Conservation (phyloP, 2,329 filamentous ascomycete genomes). For the Ascochyta clinopodiicola region DNA sequence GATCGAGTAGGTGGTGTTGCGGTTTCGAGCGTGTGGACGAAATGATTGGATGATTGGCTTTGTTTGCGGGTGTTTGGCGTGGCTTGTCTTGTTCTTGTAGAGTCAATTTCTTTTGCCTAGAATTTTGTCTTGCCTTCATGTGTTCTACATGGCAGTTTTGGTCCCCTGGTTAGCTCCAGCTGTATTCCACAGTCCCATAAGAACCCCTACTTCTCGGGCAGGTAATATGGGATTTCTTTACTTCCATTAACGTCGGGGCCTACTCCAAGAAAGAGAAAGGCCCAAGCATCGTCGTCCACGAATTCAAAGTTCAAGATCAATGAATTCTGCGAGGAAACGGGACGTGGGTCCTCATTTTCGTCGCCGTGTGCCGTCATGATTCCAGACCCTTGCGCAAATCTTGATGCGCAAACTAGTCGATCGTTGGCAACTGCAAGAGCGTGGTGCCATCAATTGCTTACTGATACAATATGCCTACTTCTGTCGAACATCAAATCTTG, state of each 20-base stretch:
- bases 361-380: not conserved
- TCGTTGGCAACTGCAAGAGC: conserved; percentile 13
- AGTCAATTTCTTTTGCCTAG: too few relatives aligned
- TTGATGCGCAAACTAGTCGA: conserved; percentile 12
- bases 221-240: not conserved
- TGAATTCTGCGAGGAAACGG: not conserved
- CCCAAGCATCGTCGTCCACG: not conserved
- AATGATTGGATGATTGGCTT: too few relatives aligned
- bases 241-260: not conserved
- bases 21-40: too few relatives aligned
- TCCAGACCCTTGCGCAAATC: not conserved
- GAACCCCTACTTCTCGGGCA: not conserved
- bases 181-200: too few relatives aligned
- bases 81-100: too few relatives aligned
- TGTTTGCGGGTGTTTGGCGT: too few relatives aligned
- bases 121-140: too few relatives aligned
- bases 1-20: conserved; percentile 16
- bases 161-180: too few relatives aligned
- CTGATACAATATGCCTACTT: conserved; percentile 7
- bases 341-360: not conserved
- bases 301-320: not conserved
- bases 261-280: not conserved
- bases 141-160: too few relatives aligned
- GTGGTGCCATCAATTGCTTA: conserved; percentile 1
- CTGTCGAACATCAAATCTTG: conserved; percentile 15